Evolutionary conservation across 2,329 filamentous ascomycete species (phyloP).

Genomic region (Volutella citrinella): DNA sequence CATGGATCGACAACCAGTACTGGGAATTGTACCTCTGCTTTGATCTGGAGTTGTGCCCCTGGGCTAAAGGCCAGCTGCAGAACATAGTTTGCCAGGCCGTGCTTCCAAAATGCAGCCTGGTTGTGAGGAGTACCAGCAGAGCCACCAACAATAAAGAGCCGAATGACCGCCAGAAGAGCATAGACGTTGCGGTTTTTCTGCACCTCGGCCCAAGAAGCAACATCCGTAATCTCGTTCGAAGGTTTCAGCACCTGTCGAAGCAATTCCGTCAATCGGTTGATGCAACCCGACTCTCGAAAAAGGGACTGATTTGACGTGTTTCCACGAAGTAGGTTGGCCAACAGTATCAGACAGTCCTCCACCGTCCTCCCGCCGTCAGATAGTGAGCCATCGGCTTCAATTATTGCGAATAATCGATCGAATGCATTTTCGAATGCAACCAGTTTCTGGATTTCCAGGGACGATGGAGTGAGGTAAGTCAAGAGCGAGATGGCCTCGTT

Average conservation of each 20-base stretch:
- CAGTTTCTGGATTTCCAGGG: slow-evolving; percentile 86
- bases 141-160: slow-evolving; percentile 81
- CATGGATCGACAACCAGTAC: slow-evolving; percentile 1
- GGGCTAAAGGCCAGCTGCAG: slow-evolving; percentile 79
- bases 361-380: slow-evolving; percentile 80
- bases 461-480: slow-evolving; percentile 82
- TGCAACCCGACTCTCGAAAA: slow-evolving; percentile 86
- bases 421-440: slow-evolving; percentile 96
- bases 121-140: slow-evolving; percentile 78
- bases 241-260: slow-evolving; percentile 58
- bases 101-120: slow-evolving; percentile 80
- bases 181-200: slow-evolving; percentile 89
- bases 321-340: slow-evolving; percentile 83
- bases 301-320: slow-evolving; percentile 92
- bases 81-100: slow-evolving; percentile 74
- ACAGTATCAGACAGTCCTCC: slow-evolving; percentile 87
- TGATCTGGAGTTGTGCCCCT: slow-evolving; percentile 70
- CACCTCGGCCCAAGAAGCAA: slow-evolving; percentile 71
- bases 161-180: slow-evolving; percentile 80
- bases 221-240: slow-evolving; percentile 50
- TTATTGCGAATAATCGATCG: slow-evolving; percentile 78
- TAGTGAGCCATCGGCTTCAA: slow-evolving; percentile 77
- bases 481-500: slow-evolving; percentile 86
- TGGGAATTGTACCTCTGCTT: slow-evolving; percentile 62
- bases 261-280: slow-evolving; percentile 68